phyloP scores from a whole-genome alignment of 768 basidiomycete genomes.

The Rhizopogon rudus region DNA sequence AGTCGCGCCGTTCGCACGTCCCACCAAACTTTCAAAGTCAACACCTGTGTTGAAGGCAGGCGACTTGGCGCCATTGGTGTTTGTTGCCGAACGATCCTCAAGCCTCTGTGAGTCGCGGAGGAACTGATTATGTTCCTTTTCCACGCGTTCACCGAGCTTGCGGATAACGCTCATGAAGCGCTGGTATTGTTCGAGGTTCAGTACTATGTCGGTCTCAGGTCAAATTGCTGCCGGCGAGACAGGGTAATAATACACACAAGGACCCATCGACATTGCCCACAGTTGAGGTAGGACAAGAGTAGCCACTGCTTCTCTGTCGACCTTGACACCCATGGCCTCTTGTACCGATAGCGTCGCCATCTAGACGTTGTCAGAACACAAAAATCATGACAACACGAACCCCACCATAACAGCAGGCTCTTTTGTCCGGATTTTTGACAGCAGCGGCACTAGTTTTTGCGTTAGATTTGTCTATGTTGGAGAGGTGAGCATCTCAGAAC shows the following conservation, averaged over 20 bases:
- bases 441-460: constrained; percentile 89
- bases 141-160: constrained; percentile 79
- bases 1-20: constrained; percentile 41
- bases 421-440: constrained; percentile 94
- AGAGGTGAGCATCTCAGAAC: not conserved
- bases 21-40: constrained; percentile 87
- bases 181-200: constrained; percentile 85
- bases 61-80: constrained; percentile 35
- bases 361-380: constrained; percentile 30
- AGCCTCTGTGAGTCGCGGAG: constrained; percentile 88
- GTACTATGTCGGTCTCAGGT: constrained; percentile 36
- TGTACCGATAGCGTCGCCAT: constrained; percentile 88
- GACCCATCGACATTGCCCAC: constrained; percentile 98
- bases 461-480: constrained; percentile 73
- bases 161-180: constrained; percentile 86
- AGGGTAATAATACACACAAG: constrained; percentile 46
- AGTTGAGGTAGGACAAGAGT: constrained; percentile 85
- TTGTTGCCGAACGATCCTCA: constrained; percentile 66
- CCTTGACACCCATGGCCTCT: constrained; percentile 93
- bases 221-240: not conserved
- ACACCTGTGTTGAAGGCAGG: constrained; percentile 43
- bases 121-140: constrained; percentile 89
- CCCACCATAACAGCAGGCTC: constrained; percentile 90
- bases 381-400: not conserved
- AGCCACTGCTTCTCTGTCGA: constrained; percentile 90